Evolutionary conservation across 2,329 filamentous ascomycete species (phyloP).

Genomic region (Botryosphaeria dothidea): DNA sequence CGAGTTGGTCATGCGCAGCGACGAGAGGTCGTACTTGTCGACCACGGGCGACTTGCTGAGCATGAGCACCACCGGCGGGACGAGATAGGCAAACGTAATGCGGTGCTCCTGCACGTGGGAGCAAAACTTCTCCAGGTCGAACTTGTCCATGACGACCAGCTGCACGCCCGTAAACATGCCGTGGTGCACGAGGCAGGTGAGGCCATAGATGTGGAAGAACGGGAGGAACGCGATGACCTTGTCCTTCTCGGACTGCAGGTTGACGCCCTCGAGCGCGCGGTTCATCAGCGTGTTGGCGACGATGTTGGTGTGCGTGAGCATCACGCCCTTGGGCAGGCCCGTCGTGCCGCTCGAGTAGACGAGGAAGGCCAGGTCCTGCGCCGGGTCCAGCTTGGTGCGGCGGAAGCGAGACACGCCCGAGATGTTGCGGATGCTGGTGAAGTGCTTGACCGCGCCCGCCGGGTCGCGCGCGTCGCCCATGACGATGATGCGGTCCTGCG

Average conservation of each 20-base stretch:
- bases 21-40: constrained; percentile 76
- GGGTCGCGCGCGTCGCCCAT: constrained; percentile 70
- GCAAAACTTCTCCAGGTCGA: constrained; percentile 80
- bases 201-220: constrained; percentile 89
- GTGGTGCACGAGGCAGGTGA: constrained; percentile 72
- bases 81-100: constrained; percentile 78
- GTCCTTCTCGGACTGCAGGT: constrained; percentile 67
- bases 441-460: constrained; percentile 65
- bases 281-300: constrained; percentile 65
- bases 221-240: constrained; percentile 77
- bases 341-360: constrained; percentile 92
- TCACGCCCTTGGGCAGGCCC: constrained; percentile 87
- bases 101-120: constrained; percentile 70
- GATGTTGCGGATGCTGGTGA: constrained; percentile 67
- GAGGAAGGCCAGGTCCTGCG: constrained; percentile 76
- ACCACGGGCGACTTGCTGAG: constrained; percentile 79
- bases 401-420: constrained; percentile 60
- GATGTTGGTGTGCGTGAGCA: constrained; percentile 81
- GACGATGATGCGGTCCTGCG: constrained; percentile 71
- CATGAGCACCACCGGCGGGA: constrained; percentile 79
- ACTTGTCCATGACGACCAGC: constrained; percentile 73
- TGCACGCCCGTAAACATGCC: constrained; percentile 66
- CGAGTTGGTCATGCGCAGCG: constrained; percentile 79
- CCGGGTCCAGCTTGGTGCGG: constrained; percentile 63
- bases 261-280: constrained; percentile 34